phyloP scores from a whole-genome alignment of 352 stramenopile genomes.

The Phytophthora ramorum region DNA sequence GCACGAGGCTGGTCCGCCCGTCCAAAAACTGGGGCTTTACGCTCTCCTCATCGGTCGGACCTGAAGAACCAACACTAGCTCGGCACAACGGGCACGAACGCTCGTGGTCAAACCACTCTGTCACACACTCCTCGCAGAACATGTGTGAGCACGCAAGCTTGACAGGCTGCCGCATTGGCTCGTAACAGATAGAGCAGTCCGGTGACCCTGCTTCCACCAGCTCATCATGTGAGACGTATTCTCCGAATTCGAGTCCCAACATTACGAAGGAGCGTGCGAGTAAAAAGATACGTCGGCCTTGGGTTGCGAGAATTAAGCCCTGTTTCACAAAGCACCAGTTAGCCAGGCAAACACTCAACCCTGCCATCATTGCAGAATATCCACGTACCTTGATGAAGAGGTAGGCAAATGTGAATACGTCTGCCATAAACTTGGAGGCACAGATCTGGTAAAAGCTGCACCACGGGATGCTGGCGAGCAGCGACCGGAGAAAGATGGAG shows the following conservation, averaged over 20 bases:
- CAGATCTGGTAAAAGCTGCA: conserved; percentile 83
- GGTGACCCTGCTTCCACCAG: conserved; percentile 63
- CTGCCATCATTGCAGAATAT: not conserved
- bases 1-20: conserved; percentile 77
- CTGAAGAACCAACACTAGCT: conserved; percentile 51
- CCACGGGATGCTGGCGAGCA: conserved; percentile 71
- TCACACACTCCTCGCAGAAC: conserved; percentile 88
- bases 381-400: conserved; percentile 76
- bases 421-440: conserved; percentile 73
- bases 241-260: conserved; percentile 69
- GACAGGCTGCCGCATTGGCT: conserved; percentile 72
- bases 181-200: conserved; percentile 88
- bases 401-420: conserved; percentile 81
- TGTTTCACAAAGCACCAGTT: conserved; percentile 23
- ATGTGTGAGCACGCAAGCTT: conserved; percentile 82
- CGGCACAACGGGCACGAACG: conserved; percentile 82
- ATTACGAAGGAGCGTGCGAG: conserved; percentile 67
- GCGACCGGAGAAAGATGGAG: conserved; percentile 72
- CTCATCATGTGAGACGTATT: conserved; percentile 69
- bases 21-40: conserved; percentile 78
- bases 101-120: conserved; percentile 86
- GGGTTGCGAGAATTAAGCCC: conserved; percentile 63
- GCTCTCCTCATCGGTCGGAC: conserved; percentile 31
- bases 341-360: conserved; percentile 5
- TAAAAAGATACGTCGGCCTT: conserved; percentile 56